phyloP scores from a whole-genome alignment of 768 basidiomycete genomes.

The Pilatotrama ljubarskyi region DNA sequence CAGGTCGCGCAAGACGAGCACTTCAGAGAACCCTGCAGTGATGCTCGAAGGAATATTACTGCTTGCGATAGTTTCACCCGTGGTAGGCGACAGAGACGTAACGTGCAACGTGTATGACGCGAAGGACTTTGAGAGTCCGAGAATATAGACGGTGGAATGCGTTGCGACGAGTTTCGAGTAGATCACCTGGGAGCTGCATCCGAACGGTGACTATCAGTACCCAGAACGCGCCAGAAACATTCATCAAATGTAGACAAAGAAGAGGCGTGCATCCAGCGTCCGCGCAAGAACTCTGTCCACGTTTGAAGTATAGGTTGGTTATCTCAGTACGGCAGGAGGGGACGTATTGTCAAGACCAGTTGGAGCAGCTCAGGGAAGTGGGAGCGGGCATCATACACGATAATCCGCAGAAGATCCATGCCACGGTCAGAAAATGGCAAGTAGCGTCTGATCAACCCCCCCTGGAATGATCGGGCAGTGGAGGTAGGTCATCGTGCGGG shows the following conservation, averaged over 20 bases:
- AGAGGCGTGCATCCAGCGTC: too few species aligned
- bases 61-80: slow-evolving; percentile 51
- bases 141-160: slow-evolving; percentile 52
- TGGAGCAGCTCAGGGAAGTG: too few species aligned
- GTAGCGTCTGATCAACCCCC: too few species aligned
- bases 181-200: slow-evolving; percentile 57
- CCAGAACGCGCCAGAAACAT: too few species aligned
- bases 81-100: slow-evolving; percentile 54
- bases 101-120: slow-evolving; percentile 66
- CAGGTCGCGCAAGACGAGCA: slow-evolving; percentile 36
- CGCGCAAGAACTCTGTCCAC: too few species aligned
- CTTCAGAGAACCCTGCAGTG: slow-evolving; percentile 34
- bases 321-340: too few species aligned
- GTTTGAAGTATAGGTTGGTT: too few species aligned
- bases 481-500: too few species aligned
- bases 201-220: background rate
- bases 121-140: slow-evolving; percentile 47
- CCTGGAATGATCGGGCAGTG: too few species aligned
- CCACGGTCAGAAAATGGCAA: too few species aligned
- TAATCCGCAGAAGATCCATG: background rate
- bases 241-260: too few species aligned
- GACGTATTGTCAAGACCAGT: too few species aligned
- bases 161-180: slow-evolving; percentile 64
- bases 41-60: slow-evolving; percentile 57
- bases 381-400: background rate